Evolutionary conservation across 139 green algal species (phyloP).

Genomic region (Diplosphaera chodatii): DNA sequence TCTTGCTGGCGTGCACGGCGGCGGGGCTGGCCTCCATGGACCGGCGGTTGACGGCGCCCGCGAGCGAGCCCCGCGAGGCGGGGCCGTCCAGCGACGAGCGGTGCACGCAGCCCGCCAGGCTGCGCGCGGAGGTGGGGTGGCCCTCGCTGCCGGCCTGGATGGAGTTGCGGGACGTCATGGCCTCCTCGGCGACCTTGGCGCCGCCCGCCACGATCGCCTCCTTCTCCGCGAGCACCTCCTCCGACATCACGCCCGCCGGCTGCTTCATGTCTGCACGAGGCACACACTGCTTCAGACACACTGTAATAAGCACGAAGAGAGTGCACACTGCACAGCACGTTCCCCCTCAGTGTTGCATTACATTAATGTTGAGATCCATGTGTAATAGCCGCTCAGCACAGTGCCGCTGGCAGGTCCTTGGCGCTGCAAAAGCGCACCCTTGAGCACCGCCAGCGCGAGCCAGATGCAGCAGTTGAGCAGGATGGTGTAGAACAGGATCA

Average conservation of each 20-base stretch:
- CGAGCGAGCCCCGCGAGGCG: not conserved
- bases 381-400: too few relatives aligned
- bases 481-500: constrained; percentile 2
- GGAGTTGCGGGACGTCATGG: not conserved
- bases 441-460: constrained; percentile 1
- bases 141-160: too few relatives aligned
- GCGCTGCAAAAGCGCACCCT: too few relatives aligned
- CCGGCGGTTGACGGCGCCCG: not conserved
- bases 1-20: too few relatives aligned
- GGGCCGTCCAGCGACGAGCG: not conserved
- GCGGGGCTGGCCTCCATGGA: not conserved
- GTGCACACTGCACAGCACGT: too few relatives aligned
- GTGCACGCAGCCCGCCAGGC: not conserved
- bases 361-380: too few relatives aligned
- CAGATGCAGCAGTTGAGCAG: constrained; percentile 9
- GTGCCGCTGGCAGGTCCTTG: too few relatives aligned
- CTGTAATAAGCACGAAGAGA: too few relatives aligned
- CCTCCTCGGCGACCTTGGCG: too few relatives aligned
- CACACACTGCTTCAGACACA: too few relatives aligned
- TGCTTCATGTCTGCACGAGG: not conserved
- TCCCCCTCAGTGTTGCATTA: too few relatives aligned
- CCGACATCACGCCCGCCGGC: constrained; percentile 9
- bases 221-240: constrained; percentile 15
- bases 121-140: not conserved
- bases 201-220: not conserved